Percentiles rank a stretch among this genome's conserved stretches.
These are phyloP conservation scores for Ogataea zsoltii DNA, from an alignment of 805 yeast genomes.

Conservation along the genomic window DNA sequence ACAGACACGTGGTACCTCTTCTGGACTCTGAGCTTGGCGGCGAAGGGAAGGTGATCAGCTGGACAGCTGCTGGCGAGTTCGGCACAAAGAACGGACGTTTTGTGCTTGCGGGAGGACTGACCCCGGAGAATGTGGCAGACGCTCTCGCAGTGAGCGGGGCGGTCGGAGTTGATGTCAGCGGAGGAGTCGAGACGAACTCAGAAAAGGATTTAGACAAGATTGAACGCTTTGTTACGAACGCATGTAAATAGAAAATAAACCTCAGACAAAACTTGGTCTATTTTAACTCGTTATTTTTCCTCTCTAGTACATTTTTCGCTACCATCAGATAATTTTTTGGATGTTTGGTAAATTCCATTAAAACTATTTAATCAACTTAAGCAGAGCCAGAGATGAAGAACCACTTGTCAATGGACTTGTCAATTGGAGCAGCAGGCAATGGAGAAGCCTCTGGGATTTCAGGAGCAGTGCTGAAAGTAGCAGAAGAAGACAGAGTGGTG, in stretches of 20 bases:
- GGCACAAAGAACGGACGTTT: constrained; percentile 39
- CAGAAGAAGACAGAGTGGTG: constrained; percentile 63
- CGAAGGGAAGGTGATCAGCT: constrained; percentile 78
- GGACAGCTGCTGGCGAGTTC: constrained; percentile 55
- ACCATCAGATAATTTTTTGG: not conserved
- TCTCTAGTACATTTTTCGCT: not conserved
- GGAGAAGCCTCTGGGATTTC: constrained; percentile 71
- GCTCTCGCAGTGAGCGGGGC: constrained; percentile 59
- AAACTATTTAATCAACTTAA: constrained; percentile 21
- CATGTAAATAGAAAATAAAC: constrained; percentile 21
- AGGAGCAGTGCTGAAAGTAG: constrained; percentile 50
- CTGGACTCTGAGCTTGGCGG: constrained; percentile 93
- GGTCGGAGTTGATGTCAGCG: constrained; percentile 91
- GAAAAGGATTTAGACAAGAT: constrained; percentile 70
- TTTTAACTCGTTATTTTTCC: no score
- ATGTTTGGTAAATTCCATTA: not conserved
- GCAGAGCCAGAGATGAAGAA: constrained; percentile 88
- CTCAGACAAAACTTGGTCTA: not conserved
- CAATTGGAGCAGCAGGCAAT: constrained; percentile 88
- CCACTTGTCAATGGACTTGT: constrained; percentile 97
- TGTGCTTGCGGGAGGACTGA: constrained; percentile 88
- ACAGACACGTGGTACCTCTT: constrained; percentile 55
- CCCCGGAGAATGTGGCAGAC: constrained; percentile 63
- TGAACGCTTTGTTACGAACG: constrained; percentile 53
- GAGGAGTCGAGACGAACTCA: constrained; percentile 88